These are phyloP conservation scores for Blastobotrys buckinghamii DNA, from an alignment of 1,139 yeast species.

Conservation along the genomic window DNA sequence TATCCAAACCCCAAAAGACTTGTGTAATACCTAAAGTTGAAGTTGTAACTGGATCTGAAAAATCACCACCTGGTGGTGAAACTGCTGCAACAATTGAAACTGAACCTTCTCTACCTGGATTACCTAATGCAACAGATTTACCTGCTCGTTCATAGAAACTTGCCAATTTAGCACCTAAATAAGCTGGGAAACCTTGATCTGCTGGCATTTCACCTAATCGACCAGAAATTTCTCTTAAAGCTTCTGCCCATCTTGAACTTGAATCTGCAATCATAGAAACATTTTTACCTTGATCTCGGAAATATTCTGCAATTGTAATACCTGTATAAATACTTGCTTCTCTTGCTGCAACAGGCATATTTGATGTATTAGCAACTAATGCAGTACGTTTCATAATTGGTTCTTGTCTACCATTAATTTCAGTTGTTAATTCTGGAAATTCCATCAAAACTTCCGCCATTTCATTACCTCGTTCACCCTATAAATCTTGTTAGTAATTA, in stretches of 20 bases:
- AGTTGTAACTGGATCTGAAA: slow-evolving; percentile 98
- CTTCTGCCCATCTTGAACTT: slow-evolving; percentile 99
- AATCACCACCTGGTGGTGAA: slow-evolving; percentile 99
- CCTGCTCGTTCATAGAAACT: slow-evolving; percentile 99
- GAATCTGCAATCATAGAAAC: slow-evolving; percentile 99
- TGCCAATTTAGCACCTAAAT: slow-evolving; percentile 96
- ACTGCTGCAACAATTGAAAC: slow-evolving; percentile 99
- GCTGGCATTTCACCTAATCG: slow-evolving; percentile 99
- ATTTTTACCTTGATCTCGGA: slow-evolving; percentile 99
- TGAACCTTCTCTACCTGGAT: slow-evolving; percentile 93
- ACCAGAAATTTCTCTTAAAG: slow-evolving; percentile 98
- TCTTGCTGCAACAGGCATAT: slow-evolving; percentile 99
- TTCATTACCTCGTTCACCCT: slow-evolving; percentile 97
- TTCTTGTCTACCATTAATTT: slow-evolving; percentile 86
- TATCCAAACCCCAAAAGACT: slow-evolving; percentile 99
- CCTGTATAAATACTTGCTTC: slow-evolving; percentile 99
- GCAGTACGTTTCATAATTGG: slow-evolving; percentile 99
- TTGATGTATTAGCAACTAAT: slow-evolving; percentile 95
- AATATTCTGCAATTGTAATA: slow-evolving; percentile 95
- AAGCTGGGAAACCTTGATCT: slow-evolving; percentile 99
- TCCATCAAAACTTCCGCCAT: slow-evolving; percentile 99
- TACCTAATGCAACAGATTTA: slow-evolving; percentile 90
- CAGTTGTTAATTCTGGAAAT: slow-evolving; percentile 95
- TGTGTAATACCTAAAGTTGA: slow-evolving; percentile 98
- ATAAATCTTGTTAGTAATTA: no score